These are phyloP conservation scores for Parsonsia alboflavescens DNA, from an alignment of 257 asterid genomes.

Conservation along the genomic window DNA sequence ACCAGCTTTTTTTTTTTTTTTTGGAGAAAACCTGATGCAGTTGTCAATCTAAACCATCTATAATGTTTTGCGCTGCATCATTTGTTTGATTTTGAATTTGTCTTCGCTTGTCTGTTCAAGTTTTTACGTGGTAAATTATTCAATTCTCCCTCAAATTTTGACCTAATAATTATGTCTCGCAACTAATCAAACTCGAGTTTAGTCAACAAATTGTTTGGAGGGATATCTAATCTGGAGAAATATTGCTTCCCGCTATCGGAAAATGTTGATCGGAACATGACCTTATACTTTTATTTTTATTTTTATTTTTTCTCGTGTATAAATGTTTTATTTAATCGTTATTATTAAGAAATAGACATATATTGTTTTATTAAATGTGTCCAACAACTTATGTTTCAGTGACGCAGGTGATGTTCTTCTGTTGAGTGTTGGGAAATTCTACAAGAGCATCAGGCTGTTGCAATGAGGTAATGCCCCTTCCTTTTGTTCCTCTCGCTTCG, in stretches of 20 bases:
- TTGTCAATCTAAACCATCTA: neutral
- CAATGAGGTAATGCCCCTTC: constrained; percentile 24
- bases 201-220: neutral
- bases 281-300: neutral
- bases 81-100: neutral
- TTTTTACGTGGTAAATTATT: neutral
- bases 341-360: neutral
- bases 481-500: neutral
- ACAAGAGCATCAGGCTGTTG: constrained; percentile 14
- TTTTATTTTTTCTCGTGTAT: neutral
- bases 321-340: neutral
- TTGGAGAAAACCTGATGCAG: neutral
- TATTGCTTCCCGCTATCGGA: neutral
- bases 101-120: neutral
- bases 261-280: neutral
- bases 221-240: neutral
- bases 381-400: neutral
- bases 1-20: neutral
- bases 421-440: constrained; percentile 19
- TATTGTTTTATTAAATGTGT: neutral
- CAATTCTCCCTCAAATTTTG: neutral
- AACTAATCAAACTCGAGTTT: neutral
- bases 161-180: neutral
- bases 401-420: constrained; percentile 11
- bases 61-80: neutral